These are phyloP conservation scores for Ogataea methylovora DNA, from an alignment of 805 yeast species.

Conservation along the genomic window DNA sequence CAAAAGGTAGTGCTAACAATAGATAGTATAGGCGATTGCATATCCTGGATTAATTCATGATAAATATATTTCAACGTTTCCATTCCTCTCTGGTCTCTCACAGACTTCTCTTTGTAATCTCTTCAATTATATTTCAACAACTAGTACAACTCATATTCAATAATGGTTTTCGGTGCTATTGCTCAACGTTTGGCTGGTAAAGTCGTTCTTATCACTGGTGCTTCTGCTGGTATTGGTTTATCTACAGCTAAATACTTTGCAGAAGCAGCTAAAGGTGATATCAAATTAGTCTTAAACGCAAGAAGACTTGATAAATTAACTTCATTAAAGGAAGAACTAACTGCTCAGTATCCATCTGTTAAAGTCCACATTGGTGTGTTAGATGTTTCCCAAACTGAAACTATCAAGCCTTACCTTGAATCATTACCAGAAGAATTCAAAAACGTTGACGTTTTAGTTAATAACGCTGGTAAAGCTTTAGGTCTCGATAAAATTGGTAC, in stretches of 20 bases:
- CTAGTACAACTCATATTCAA: neutral
- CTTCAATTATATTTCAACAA: too few relatives aligned
- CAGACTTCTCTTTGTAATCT: too few relatives aligned
- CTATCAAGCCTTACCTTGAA: constrained; percentile 37
- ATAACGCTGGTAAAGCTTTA: constrained; percentile 75
- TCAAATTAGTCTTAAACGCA: constrained; percentile 44
- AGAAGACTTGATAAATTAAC: constrained; percentile 43
- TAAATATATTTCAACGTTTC: neutral
- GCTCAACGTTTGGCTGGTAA: constrained; percentile 77
- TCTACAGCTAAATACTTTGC: constrained; percentile 89
- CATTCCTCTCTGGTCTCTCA: too few relatives aligned
- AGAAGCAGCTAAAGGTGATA: constrained; percentile 42
- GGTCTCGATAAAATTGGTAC: constrained; percentile 75
- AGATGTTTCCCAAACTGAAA: constrained; percentile 34
- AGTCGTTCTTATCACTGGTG: constrained; percentile 85
- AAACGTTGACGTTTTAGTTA: constrained; percentile 58
- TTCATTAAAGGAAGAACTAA: constrained; percentile 30
- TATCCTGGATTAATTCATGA: neutral
- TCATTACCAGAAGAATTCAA: constrained; percentile 38
- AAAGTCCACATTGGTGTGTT: constrained; percentile 27
- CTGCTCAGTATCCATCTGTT: constrained; percentile 25
- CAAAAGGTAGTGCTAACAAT: too few relatives aligned
- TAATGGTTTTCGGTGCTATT: constrained; percentile 35
- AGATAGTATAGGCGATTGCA: too few relatives aligned
- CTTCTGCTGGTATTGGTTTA: constrained; percentile 91